Conservation (phyloP, 805 yeast species). For the Debaryomyces maramus region DNA sequence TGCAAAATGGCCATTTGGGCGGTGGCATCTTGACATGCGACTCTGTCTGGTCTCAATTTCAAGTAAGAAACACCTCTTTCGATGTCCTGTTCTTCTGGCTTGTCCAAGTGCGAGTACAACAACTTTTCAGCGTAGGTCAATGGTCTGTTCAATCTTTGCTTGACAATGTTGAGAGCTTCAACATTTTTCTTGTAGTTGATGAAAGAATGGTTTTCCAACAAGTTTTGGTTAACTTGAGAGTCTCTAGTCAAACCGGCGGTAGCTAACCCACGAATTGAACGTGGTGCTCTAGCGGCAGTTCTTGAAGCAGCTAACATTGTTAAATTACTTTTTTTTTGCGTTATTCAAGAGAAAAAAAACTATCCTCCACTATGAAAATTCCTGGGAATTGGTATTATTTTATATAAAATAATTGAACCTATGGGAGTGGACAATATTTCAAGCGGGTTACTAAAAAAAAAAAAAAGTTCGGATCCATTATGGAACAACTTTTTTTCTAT, state of each 20-base stretch:
- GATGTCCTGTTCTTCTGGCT: slow-evolving; percentile 85
- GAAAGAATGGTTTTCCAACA: slow-evolving; percentile 79
- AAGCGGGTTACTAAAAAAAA: slow-evolving; percentile 5
- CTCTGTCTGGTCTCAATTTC: slow-evolving; percentile 95
- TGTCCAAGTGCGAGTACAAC: slow-evolving; percentile 89
- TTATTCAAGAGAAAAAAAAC: slow-evolving; percentile 1
- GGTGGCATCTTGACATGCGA: slow-evolving; percentile 98
- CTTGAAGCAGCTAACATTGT: slow-evolving; percentile 45
- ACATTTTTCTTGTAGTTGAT: slow-evolving; percentile 89
- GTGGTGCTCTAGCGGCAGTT: slow-evolving; percentile 34
- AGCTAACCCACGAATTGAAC: slow-evolving; percentile 48
- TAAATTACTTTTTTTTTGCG: background rate
- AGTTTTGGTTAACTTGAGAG: slow-evolving; percentile 77
- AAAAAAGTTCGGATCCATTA: slow-evolving; percentile 5
- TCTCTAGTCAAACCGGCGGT: slow-evolving; percentile 57
- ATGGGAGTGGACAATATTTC: slow-evolving; percentile 1
- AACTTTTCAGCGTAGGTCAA: slow-evolving; percentile 95
- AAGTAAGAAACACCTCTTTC: slow-evolving; percentile 87
- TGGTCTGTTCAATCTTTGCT: slow-evolving; percentile 80
- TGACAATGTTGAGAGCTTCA: slow-evolving; percentile 84
- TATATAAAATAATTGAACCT: background rate
- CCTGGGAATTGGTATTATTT: background rate
- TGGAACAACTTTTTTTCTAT: background rate
- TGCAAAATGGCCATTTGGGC: slow-evolving; percentile 98
- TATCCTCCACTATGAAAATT: background rate